Percentiles rank a stretch among this genome's conserved stretches.
These are phyloP conservation scores for Candida mesenterica DNA, from an alignment of 1,139 yeast species.

Conservation along the genomic window DNA sequence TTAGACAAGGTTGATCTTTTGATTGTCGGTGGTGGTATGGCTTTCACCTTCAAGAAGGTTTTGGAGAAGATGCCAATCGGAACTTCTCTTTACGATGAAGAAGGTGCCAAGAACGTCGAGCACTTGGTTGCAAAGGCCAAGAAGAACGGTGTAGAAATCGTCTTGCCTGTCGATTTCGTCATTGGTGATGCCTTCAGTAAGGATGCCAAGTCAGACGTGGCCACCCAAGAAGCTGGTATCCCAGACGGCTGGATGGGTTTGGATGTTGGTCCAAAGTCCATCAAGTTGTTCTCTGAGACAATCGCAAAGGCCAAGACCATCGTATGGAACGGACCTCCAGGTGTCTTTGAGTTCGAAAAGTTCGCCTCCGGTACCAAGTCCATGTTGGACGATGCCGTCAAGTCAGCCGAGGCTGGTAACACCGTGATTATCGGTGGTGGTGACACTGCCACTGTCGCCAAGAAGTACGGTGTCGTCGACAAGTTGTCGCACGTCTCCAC, in stretches of 20 bases:
- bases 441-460: slow-evolving; percentile 98
- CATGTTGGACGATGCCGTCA: slow-evolving; percentile 81
- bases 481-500: slow-evolving; percentile 96
- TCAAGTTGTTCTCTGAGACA: slow-evolving; percentile 70
- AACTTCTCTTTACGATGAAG: slow-evolving; percentile 84
- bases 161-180: slow-evolving; percentile 89
- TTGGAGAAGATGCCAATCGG: slow-evolving; percentile 83
- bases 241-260: slow-evolving; percentile 94
- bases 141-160: slow-evolving; percentile 87
- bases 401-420: slow-evolving; percentile 83
- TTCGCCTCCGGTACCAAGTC: slow-evolving; percentile 90
- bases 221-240: slow-evolving; percentile 84
- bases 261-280: slow-evolving; percentile 88
- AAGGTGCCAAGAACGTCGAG: slow-evolving; percentile 91
- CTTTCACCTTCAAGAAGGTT: slow-evolving; percentile 95
- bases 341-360: slow-evolving; percentile 93
- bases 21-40: slow-evolving; percentile 99
- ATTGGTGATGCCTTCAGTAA: slow-evolving; percentile 91
- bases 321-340: slow-evolving; percentile 99
- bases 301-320: slow-evolving; percentile 93
- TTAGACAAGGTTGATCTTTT: slow-evolving; percentile 89
- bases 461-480: slow-evolving; percentile 93
- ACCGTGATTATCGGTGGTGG: slow-evolving; percentile 99
- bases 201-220: slow-evolving; percentile 79
- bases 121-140: slow-evolving; percentile 90